Conservation (phyloP, 768 basidiomycete species). For the Amanita pseudoporphyria region DNA sequence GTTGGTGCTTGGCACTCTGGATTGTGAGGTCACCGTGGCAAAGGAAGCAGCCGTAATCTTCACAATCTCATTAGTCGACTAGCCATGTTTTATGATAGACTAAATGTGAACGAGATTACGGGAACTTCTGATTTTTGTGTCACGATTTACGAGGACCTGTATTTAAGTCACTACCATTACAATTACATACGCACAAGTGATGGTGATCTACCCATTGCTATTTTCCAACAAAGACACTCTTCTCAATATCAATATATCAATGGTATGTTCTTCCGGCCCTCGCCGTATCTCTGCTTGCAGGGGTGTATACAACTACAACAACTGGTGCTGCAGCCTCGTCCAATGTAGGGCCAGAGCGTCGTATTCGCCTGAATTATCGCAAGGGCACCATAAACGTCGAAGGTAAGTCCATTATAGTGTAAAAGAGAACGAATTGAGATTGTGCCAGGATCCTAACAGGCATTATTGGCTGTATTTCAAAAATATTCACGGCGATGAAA, state of each 20-base stretch:
- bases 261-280: constrained; percentile 25
- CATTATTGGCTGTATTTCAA: constrained; percentile 44
- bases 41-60: too few relatives aligned
- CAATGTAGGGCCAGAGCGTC: constrained; percentile 8
- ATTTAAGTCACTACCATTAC: too few relatives aligned
- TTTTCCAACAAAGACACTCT: constrained; percentile 14
- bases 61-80: too few relatives aligned
- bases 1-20: too few relatives aligned
- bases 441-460: constrained; percentile 32
- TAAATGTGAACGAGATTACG: too few relatives aligned
- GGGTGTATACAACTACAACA: constrained; percentile 30
- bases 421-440: constrained; percentile 14
- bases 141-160: too few relatives aligned
- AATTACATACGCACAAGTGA: too few relatives aligned
- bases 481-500: background rate
- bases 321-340: constrained; percentile 8
- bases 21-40: too few relatives aligned
- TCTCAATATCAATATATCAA: constrained; percentile 22
- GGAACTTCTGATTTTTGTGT: too few relatives aligned
- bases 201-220: too few relatives aligned
- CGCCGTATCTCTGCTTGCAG: constrained; percentile 24
- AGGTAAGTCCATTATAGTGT: constrained; percentile 22
- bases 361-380: constrained; percentile 26
- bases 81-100: too few relatives aligned
- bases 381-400: constrained; percentile 25